Base-by-base conservation (phyloP, 306 rosid species). In the Ceratonia siliqua region DNA sequence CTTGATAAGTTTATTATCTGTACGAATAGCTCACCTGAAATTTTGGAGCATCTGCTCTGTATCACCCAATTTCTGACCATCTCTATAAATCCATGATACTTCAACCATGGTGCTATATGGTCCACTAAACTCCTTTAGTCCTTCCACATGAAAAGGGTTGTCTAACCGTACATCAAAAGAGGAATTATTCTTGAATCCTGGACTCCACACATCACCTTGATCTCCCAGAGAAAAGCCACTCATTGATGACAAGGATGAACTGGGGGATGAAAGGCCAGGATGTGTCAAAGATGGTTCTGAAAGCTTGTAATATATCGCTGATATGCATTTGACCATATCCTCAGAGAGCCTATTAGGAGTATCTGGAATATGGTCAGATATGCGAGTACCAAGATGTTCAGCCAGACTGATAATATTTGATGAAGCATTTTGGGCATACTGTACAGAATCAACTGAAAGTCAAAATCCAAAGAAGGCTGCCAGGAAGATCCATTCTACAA, bases 51-150 rank as follows among this genome's bases (percentile, higher is more conserved):
- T 69, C 71, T 86, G 84, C 67, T 86, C 90, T 1, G 89, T 75
- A 72, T 90, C 92, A 22, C 88, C 81, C 35, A 87, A 82, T 68
- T 92, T 95, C 78, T 85, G 88, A 79, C 72, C 83, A 38, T 92
- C 98, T 74, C 89, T 87, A 82, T 89, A 85, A 72, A 95, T 90
- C 93, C 97, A 87, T 5, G 97, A 85, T 49, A 95, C 91, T 86
- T 95, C 99, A 81, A 95, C 89, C 98, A 92, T 95, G 65, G 97
- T 87, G 91, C 97, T 95, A 79, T 95, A 95, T 7, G 99, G 99
- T 28, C 97, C 98, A 57, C 99, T 95, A 72, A 95, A 92, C 81
- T 95, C 98, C 83, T 89, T 86, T 39, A 95, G 89, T 68, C 98
- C 97, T 76, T 92, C 98, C 27, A 92, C 90, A 30, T 85, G 92